phyloP scores from a whole-genome alignment of 1,284 basidiomycete genomes.

The Ustilago xerochloae region DNA sequence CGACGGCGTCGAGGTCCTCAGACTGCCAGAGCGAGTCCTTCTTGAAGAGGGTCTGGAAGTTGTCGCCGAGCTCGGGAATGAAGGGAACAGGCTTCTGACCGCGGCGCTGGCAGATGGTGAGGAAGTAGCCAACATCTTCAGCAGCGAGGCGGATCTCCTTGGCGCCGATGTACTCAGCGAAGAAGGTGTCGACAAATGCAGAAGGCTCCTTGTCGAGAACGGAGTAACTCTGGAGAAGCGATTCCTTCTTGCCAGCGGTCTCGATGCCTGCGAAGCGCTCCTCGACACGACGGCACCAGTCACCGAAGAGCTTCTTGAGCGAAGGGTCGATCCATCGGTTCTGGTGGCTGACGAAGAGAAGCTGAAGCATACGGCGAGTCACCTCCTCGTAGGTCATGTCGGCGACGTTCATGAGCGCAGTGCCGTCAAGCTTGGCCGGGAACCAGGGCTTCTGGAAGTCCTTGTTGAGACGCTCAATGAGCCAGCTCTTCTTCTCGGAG shows the following conservation, averaged over 20 bases:
- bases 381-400: conserved; percentile 99
- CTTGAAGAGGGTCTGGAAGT: conserved; percentile 78
- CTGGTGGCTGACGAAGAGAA: conserved; percentile 93
- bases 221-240: conserved; percentile 78
- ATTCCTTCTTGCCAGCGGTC: conserved; percentile 55
- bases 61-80: conserved; percentile 90
- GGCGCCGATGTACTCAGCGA: conserved; percentile 82
- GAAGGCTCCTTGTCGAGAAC: conserved; percentile 82
- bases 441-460: conserved; percentile 84
- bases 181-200: conserved; percentile 83
- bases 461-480: conserved; percentile 90
- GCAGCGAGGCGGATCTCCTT: conserved; percentile 88
- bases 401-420: conserved; percentile 79
- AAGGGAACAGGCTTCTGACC: conserved; percentile 99
- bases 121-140: conserved; percentile 94
- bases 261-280: conserved; percentile 76
- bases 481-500: conserved; percentile 83
- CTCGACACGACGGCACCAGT: conserved; percentile 91
- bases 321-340: conserved; percentile 92
- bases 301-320: conserved; percentile 93
- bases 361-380: conserved; percentile 85
- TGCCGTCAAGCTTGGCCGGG: conserved; percentile 70
- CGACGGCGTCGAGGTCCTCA: conserved; percentile 97
- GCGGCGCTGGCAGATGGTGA: conserved; percentile 90
- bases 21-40: conserved; percentile 97